Evolutionary conservation across 192 early-diverging fungal species (phyloP).

Genomic region (Coemansia sp.): DNA sequence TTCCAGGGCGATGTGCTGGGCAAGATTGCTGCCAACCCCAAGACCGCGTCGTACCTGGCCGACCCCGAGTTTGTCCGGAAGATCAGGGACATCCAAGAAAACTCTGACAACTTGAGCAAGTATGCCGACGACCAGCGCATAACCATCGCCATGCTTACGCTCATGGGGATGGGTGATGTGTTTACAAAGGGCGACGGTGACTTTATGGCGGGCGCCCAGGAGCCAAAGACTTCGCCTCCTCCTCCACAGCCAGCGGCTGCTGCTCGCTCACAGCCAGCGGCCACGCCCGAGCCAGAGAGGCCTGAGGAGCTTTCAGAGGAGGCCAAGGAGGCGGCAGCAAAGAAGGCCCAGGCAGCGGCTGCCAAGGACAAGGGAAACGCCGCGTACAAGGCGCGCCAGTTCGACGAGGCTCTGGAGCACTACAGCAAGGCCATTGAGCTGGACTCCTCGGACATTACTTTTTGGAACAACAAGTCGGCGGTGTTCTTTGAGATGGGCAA

Average conservation of each 20-base stretch:
- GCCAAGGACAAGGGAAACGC: constrained; percentile 87
- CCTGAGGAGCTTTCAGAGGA: constrained; percentile 50
- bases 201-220: neutral
- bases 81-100: constrained; percentile 68
- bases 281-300: constrained; percentile 22
- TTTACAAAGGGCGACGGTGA: constrained; percentile 33
- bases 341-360: constrained; percentile 64
- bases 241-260: constrained; percentile 11
- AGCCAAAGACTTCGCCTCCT: constrained; percentile 1
- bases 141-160: constrained; percentile 66
- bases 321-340: constrained; percentile 58
- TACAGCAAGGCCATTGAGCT: constrained; percentile 88
- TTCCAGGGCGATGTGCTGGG: constrained; percentile 72
- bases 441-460: constrained; percentile 85
- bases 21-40: constrained; percentile 81
- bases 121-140: constrained; percentile 81
- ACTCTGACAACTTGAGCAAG: constrained; percentile 64
- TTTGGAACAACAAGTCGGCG: constrained; percentile 95
- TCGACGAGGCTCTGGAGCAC: constrained; percentile 82
- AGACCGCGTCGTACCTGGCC: constrained; percentile 63
- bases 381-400: constrained; percentile 88
- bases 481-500: constrained; percentile 92
- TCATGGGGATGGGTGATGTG: constrained; percentile 68
- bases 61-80: constrained; percentile 75
- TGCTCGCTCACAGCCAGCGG: constrained; percentile 11